A percentile compares a stretch with the other conserved stretches of the same genome.
Conservation (phyloP, 352 stramenopile genomes). For the Globisporangium mamillatum region DNA sequence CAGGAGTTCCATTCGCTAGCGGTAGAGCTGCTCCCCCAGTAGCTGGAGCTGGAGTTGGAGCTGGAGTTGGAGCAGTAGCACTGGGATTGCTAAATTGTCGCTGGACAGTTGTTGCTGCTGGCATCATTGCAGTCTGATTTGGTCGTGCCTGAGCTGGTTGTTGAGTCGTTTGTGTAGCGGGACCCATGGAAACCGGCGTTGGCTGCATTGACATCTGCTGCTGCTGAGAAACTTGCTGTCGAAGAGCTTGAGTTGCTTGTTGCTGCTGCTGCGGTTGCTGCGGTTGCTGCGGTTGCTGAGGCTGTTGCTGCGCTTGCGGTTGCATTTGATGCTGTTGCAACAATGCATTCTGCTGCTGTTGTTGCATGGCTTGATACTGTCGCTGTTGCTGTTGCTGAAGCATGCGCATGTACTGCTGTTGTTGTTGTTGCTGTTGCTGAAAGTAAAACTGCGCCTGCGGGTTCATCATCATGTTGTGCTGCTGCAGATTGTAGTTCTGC, state of each 20-base stretch:
- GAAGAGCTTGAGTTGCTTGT: conserved; percentile 13
- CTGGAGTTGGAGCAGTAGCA: neutral
- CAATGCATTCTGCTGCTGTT: conserved; percentile 32
- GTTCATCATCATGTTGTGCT: conserved; percentile 79
- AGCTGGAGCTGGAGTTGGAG: neutral
- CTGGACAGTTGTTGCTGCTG: conserved; percentile 9
- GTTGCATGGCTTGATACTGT: conserved; percentile 38
- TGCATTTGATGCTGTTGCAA: conserved; percentile 36
- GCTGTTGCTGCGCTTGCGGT: conserved; percentile 23
- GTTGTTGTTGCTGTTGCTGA: conserved; percentile 61
- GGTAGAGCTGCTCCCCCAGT: conserved; percentile 3
- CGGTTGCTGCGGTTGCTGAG: conserved; percentile 8
- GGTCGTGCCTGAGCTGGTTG: conserved; percentile 16
- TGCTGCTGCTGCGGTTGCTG: conserved; percentile 26
- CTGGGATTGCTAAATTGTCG: conserved; percentile 13
- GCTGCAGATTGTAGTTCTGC: conserved; percentile 63
- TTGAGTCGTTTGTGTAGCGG: conserved; percentile 22
- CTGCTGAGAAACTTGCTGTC: conserved; percentile 14
- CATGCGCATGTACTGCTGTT: conserved; percentile 81
- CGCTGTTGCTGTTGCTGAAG: conserved; percentile 54
- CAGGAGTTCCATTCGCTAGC: neutral
- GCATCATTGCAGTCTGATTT: conserved; percentile 7
- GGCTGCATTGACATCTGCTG: conserved; percentile 10
- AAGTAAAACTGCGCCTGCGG: conserved; percentile 63
- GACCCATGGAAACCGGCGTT: conserved; percentile 18